These are phyloP conservation scores for Bipolaris gigantea DNA, from an alignment of 2,329 filamentous ascomycete genomes.

Conservation along the genomic window DNA sequence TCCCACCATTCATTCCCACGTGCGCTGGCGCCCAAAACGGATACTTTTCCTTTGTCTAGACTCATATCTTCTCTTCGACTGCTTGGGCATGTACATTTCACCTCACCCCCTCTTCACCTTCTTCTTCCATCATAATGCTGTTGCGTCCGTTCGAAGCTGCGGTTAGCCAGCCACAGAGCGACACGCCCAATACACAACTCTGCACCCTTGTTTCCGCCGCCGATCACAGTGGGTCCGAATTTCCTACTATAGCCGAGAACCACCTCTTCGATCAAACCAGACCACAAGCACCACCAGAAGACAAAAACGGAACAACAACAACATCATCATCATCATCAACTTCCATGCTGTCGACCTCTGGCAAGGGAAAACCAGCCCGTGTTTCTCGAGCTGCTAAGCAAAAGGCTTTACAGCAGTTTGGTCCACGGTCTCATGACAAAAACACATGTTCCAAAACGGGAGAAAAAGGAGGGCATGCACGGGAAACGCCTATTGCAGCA, in stretches of 20 bases:
- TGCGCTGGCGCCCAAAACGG: background rate
- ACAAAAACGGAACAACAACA: background rate
- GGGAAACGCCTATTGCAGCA: background rate
- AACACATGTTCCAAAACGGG: slow-evolving; percentile 4
- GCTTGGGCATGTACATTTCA: slow-evolving; percentile 9
- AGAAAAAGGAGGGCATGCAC: background rate
- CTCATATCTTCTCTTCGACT: background rate
- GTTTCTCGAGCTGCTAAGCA: slow-evolving; percentile 19
- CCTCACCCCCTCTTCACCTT: background rate
- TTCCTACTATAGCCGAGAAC: slow-evolving; percentile 21
- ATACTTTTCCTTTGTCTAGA: slow-evolving; percentile 3
- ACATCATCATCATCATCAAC: background rate
- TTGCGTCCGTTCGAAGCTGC: slow-evolving; percentile 23
- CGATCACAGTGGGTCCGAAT: slow-evolving; percentile 8
- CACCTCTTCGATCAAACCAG: slow-evolving; percentile 28
- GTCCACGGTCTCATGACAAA: slow-evolving; percentile 5
- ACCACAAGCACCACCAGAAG: background rate
- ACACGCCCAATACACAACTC: slow-evolving; percentile 23
- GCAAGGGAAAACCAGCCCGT: slow-evolving; percentile 21
- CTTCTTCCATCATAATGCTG: slow-evolving; percentile 15
- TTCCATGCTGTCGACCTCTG: background rate
- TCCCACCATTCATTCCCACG: background rate
- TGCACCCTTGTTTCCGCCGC: slow-evolving; percentile 19
- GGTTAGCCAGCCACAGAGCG: slow-evolving; percentile 26
- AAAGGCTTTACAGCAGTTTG: slow-evolving; percentile 9